A percentile compares a stretch with the other conserved stretches of the same genome.
phyloP scores from a whole-genome alignment of 2,329 filamentous ascomycete species.

The Trematosphaeria pertusa region DNA sequence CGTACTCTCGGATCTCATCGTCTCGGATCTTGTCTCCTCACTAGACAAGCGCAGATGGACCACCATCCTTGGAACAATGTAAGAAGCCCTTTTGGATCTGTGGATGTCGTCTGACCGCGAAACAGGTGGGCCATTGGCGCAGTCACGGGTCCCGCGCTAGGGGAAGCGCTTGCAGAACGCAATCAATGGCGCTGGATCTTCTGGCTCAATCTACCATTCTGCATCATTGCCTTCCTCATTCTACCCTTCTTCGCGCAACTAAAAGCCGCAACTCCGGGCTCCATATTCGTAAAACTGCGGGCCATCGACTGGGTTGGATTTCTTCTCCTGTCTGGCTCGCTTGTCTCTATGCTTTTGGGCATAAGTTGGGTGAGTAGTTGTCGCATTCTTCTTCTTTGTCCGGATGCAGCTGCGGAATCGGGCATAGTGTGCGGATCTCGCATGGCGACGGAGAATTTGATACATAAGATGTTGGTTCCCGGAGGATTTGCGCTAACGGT shows the following conservation, averaged over 20 bases:
- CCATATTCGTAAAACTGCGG: slow-evolving; percentile 53
- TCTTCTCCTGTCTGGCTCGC: slow-evolving; percentile 62
- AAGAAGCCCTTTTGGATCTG: slow-evolving; percentile 8
- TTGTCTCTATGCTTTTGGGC: slow-evolving; percentile 63
- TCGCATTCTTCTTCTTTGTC: slow-evolving; percentile 1
- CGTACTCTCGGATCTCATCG: slow-evolving; percentile 51
- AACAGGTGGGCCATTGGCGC: slow-evolving; percentile 40
- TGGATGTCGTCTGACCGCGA: slow-evolving; percentile 1
- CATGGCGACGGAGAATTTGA: not conserved
- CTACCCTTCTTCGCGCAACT: slow-evolving; percentile 54
- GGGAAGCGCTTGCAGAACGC: slow-evolving; percentile 31
- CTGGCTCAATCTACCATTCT: slow-evolving; percentile 49
- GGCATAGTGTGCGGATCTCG: slow-evolving; percentile 3
- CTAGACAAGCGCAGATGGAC: slow-evolving; percentile 27
- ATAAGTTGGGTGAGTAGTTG: slow-evolving; percentile 56
- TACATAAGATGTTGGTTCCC: slow-evolving; percentile 3
- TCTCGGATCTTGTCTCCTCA: slow-evolving; percentile 50
- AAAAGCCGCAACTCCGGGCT: slow-evolving; percentile 33
- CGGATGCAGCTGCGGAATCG: not conserved
- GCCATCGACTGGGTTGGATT: slow-evolving; percentile 67
- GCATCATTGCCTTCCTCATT: slow-evolving; percentile 35
- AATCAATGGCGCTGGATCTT: slow-evolving; percentile 47
- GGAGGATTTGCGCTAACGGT: slow-evolving; percentile 9
- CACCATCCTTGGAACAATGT: slow-evolving; percentile 29
- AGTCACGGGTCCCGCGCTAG: slow-evolving; percentile 44